Base-by-base conservation (phyloP, 257 asterid genomes). In the Solanum medicagineum region DNA sequence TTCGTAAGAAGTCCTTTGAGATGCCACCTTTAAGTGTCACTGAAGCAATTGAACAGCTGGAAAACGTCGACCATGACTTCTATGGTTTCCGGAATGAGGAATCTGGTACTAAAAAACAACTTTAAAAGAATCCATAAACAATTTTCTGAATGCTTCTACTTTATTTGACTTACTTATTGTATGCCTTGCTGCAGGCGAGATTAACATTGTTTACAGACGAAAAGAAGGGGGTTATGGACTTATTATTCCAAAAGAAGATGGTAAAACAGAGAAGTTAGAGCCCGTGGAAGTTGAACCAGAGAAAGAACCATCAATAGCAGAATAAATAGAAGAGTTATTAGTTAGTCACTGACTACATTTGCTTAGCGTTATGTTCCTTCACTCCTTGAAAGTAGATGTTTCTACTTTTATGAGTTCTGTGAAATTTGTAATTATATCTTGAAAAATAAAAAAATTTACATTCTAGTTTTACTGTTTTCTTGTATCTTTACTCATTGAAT, bases 41-140 rank as follows among this genome's bases (percentile, higher is more conserved):
- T 49, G 99, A 95, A 93, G 99, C 99, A 42, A 91, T 96, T n/a
- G 94, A 90, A 93, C 98, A 96, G 93, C 92, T 96, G 85, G 98
- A 96, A 84, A 93, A 92, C 85, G 90, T 96, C 7, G 94, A 94
- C 87, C 99, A 96, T 20, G 97, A 96, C 90, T 96, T 96, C 92
- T 96, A 93, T 86, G 97, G 95, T 62, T 96, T 96, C 57, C 93
- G 95, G 81, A 96, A 96, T 44, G 98, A 94, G 89, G 97, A 93
- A 88, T 93, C 98, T 22, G 98, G 99, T 94, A 85, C 12, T 49
- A 5, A 83, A 10, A 66, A 22, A 66, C 32, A 15, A 26, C 32
- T 51, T 26, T 66, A 14, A 42, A 8, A 19, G 6, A 5, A 80
- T 49, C 49, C 47, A 16, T 24, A 29, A 51, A 51, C 62, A 47